Conservation (phyloP, 306 rosid genomes). For the Crotalaria pallida region DNA sequence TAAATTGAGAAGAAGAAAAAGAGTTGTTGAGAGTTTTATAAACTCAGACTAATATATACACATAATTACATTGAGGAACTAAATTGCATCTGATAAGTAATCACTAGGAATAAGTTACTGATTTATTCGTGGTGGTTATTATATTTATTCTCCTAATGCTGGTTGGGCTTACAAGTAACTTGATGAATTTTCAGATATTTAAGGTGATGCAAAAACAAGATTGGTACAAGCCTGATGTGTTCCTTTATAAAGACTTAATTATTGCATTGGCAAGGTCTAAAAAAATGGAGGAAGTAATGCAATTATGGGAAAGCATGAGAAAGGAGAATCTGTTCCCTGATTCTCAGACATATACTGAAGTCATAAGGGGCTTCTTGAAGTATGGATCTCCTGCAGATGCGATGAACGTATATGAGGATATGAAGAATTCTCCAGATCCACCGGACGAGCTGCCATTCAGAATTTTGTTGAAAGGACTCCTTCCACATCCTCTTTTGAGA, state of each 20-base stretch:
- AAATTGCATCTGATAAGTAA: background rate
- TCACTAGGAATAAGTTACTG: background rate
- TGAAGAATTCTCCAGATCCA: constrained; percentile 96
- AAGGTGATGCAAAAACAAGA: constrained; percentile 72
- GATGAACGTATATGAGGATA: constrained; percentile 83
- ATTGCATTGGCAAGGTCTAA: constrained; percentile 66
- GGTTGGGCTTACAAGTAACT: constrained; percentile 26
- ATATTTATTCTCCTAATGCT: background rate
- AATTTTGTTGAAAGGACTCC: constrained; percentile 88
- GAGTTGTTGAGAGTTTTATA: background rate
- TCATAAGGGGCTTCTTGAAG: constrained; percentile 86
- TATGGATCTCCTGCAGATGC: constrained; percentile 89
- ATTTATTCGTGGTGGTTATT: background rate
- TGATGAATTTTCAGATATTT: constrained; percentile 50
- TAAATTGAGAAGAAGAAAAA: too few relatives aligned
- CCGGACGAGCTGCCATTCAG: constrained; percentile 89
- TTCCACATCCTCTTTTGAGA: constrained; percentile 88
- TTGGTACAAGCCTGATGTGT: constrained; percentile 79
- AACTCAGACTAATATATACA: background rate
- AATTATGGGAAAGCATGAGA: constrained; percentile 75
- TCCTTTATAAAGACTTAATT: constrained; percentile 73
- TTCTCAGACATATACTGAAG: constrained; percentile 80
- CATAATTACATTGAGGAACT: background rate
- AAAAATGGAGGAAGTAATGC: constrained; percentile 75
- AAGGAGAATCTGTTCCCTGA: constrained; percentile 69